Evolutionary conservation across 495 filamentous ascomycete species (phyloP), one percentile per base, ranked within the genome.

Genomic region (Xylaria palmicola): DNA sequence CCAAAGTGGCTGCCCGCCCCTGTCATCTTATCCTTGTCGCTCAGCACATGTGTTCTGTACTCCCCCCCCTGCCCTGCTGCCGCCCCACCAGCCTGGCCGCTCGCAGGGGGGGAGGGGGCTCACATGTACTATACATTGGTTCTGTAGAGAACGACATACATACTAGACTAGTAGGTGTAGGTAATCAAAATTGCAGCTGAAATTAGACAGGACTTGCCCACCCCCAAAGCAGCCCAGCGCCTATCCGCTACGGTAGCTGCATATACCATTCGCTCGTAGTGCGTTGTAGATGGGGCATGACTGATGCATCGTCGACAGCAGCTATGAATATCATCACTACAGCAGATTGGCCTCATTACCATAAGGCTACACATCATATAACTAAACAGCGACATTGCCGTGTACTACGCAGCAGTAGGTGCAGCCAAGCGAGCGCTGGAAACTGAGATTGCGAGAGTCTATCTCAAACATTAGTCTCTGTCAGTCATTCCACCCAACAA

Each of bases 171-270:
- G n/a, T n/a, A n/a, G n/a, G n/a, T n/a, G n/a, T n/a, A n/a, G n/a
- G n/a, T n/a, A 30, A 22, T 60, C 39, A 44, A 61, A 54, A 54
- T 55, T 55, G 59, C 59, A 48, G 27, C 59, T 61, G 59, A 61
- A 61, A 61, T 61, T 61, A 61, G 32, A 43, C 30, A 61, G 59
- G 59, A 61, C 59, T 40, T n/a, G 41, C 19, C 50, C 30, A 53
- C 22, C 49, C 57, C 59, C 40, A 61, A 61, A 61, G 55, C 48
- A 55, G 59, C 30, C 50, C 49, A 55, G 50, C 40, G 43, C 48
- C 55, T 48, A 22, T n/a, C n/a, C n/a, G n/a, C n/a, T n/a, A n/a
- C 30, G 19, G 20, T 59, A 50, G 45, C 34, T 50, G 56, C 56
- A 12, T 24, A 50, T 36, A 51, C 56, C 36, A 59, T 59, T 59